Evolutionary conservation across 129 eudicot species (phyloP).

Genomic region (Tagetes erecta): DNA sequence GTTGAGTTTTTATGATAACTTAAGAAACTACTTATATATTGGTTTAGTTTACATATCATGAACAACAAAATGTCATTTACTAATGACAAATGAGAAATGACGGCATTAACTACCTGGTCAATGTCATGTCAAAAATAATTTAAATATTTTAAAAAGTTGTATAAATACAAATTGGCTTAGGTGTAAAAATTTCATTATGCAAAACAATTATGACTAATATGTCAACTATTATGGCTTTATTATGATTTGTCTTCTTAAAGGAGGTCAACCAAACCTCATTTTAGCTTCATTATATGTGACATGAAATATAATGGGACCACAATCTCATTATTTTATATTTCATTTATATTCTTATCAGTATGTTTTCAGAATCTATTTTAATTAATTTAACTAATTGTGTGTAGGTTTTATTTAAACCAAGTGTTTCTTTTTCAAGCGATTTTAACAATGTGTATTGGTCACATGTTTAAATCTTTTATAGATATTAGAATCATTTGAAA

Average conservation of each 20-base stretch:
- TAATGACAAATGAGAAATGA: not conserved
- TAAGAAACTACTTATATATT: too few species aligned
- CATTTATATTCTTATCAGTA: not conserved
- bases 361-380: not conserved
- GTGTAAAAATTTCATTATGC: not conserved
- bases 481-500: not conserved
- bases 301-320: not conserved
- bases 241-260: not conserved
- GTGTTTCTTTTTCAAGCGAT: not conserved
- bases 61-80: not conserved
- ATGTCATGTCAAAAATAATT: not conserved
- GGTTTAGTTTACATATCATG: not conserved
- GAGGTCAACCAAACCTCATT: not conserved
- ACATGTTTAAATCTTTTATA: not conserved
- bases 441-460: not conserved
- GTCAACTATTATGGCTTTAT: constrained; percentile 1
- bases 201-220: not conserved
- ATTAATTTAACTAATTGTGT: not conserved
- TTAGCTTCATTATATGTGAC: not conserved
- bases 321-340: not conserved
- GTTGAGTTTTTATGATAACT: too few species aligned
- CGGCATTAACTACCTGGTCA: constrained; percentile 1
- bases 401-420: not conserved
- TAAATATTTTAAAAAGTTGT: not conserved
- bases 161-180: not conserved